Conservation (phyloP, 306 rosid genomes). For the Ormosia emarginata region DNA sequence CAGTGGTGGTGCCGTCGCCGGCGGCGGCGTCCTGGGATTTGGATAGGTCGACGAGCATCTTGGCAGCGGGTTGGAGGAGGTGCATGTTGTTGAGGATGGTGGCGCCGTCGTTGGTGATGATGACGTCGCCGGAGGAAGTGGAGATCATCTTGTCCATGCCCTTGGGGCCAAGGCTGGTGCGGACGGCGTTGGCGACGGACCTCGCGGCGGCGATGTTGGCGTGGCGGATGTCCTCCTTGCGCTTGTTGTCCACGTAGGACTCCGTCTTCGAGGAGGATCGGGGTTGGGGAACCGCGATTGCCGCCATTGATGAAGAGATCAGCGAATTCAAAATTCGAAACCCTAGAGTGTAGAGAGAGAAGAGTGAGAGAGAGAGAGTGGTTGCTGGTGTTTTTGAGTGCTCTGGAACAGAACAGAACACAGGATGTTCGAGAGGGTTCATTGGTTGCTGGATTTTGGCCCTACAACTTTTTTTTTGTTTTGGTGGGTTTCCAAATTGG, state of each 20-base stretch:
- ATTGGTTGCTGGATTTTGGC: background rate
- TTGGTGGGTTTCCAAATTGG: no score
- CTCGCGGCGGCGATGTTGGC: slow-evolving; percentile 84
- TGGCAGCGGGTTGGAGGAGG: slow-evolving; percentile 95
- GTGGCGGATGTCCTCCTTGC: slow-evolving; percentile 93
- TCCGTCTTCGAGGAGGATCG: slow-evolving; percentile 72
- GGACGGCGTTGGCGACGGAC: slow-evolving; percentile 81
- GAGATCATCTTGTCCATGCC: slow-evolving; percentile 99
- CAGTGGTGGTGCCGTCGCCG: slow-evolving; percentile 96
- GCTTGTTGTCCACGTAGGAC: slow-evolving; percentile 89
- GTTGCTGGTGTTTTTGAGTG: no score
- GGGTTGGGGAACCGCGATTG: slow-evolving; percentile 28
- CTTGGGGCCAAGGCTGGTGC: slow-evolving; percentile 90
- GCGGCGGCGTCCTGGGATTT: slow-evolving; percentile 93
- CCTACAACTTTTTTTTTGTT: background rate
- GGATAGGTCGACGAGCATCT: slow-evolving; percentile 96
- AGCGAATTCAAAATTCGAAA: background rate
- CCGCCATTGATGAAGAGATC: slow-evolving; percentile 50
- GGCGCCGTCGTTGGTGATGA: slow-evolving; percentile 98
- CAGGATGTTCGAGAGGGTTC: background rate
- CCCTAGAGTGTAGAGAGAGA: background rate
- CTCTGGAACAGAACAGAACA: no score
- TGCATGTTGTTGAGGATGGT: slow-evolving; percentile 98
- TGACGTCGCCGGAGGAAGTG: slow-evolving; percentile 83
- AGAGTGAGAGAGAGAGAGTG: background rate